These are phyloP conservation scores for Pulveroboletus ravenelii DNA, from an alignment of 768 basidiomycete genomes.

Conservation along the genomic window DNA sequence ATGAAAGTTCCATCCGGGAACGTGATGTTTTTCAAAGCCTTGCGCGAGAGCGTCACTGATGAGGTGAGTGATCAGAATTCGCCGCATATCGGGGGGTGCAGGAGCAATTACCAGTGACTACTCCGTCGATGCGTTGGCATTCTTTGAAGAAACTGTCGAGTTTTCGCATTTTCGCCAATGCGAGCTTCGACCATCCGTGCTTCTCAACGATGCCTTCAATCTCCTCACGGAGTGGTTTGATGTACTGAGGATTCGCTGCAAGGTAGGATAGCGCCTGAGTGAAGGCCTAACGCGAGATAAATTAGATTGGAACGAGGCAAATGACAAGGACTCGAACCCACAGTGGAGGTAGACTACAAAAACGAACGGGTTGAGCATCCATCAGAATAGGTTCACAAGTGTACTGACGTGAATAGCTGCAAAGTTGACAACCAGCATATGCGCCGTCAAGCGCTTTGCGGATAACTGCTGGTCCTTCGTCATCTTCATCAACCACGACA, in stretches of 20 bases:
- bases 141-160: conserved; percentile 18
- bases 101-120: conserved; percentile 15
- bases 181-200: conserved; percentile 17
- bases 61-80: not conserved
- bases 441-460: conserved; percentile 16
- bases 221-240: conserved; percentile 14
- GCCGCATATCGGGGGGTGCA: too few species aligned
- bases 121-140: conserved; percentile 27
- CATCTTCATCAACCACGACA: conserved; percentile 32
- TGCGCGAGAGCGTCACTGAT: conserved; percentile 9
- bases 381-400: too few species aligned
- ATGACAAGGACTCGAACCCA: not conserved
- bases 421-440: conserved; percentile 16
- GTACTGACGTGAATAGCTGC: conserved; percentile 21
- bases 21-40: conserved; percentile 8
- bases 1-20: conserved; percentile 37
- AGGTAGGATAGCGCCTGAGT: conserved; percentile 7
- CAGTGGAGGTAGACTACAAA: conserved; percentile 12
- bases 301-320: too few species aligned
- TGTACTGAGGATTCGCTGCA: conserved; percentile 12
- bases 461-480: conserved; percentile 11
- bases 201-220: conserved; percentile 8
- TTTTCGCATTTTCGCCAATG: conserved; percentile 16
- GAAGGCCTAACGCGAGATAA: conserved; percentile 3
- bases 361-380: not conserved